phyloP scores from a whole-genome alignment of 352 stramenopile genomes.

The Phytopythium vexans region DNA sequence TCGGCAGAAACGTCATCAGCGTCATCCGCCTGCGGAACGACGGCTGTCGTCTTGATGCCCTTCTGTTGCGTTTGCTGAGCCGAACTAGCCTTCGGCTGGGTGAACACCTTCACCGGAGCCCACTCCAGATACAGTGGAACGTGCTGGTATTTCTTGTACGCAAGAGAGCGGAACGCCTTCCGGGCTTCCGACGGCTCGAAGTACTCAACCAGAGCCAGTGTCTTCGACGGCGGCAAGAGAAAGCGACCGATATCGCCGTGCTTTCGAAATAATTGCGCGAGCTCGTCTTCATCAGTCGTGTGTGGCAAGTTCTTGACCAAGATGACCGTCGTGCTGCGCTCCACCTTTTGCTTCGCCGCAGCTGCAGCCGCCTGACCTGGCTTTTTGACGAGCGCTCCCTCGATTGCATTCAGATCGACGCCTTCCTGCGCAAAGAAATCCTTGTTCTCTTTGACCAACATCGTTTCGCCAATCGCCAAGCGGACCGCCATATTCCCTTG shows the following conservation, averaged over 20 bases:
- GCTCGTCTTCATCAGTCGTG: slow-evolving; percentile 91
- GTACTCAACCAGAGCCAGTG: slow-evolving; percentile 96
- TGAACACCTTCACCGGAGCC: slow-evolving; percentile 91
- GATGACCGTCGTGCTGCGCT: slow-evolving; percentile 94
- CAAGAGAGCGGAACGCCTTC: slow-evolving; percentile 94
- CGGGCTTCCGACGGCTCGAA: slow-evolving; percentile 93
- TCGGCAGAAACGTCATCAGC: slow-evolving; percentile 54
- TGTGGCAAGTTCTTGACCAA: slow-evolving; percentile 98
- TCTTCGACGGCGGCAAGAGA: slow-evolving; percentile 91
- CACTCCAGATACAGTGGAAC: slow-evolving; percentile 99
- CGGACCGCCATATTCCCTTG: slow-evolving; percentile 96
- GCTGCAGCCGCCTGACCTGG: slow-evolving; percentile 21
- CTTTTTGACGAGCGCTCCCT: slow-evolving; percentile 75
- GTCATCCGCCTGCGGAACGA: slow-evolving; percentile 59
- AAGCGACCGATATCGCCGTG: slow-evolving; percentile 87
- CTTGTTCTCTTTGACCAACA: slow-evolving; percentile 98
- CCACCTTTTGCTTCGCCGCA: slow-evolving; percentile 52
- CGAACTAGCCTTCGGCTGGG: slow-evolving; percentile 15
- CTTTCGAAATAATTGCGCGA: slow-evolving; percentile 94
- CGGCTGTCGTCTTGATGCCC: slow-evolving; percentile 51
- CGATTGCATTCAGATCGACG: slow-evolving; percentile 93
- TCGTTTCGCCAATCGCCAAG: slow-evolving; percentile 97
- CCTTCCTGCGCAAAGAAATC: slow-evolving; percentile 95
- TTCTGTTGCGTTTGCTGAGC: slow-evolving; percentile 23
- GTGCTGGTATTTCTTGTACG: slow-evolving; percentile 98